phyloP scores from a whole-genome alignment of 2,329 filamentous ascomycete genomes.

The Atkinsonella texensis region DNA sequence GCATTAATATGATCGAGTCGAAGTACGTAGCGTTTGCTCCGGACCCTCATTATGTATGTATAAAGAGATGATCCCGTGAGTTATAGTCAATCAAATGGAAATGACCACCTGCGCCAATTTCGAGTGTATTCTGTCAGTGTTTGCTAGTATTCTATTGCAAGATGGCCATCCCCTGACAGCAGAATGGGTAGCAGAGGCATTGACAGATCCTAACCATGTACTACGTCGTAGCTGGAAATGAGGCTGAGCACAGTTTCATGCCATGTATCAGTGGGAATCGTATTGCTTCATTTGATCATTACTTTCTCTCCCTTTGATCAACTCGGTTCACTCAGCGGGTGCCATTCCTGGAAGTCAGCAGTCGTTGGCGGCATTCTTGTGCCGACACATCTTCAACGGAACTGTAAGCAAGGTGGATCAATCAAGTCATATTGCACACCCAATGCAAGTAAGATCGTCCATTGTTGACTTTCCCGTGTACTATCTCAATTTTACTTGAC shows the following conservation, averaged over 20 bases:
- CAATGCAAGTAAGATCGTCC: not conserved
- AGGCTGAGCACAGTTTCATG: not conserved
- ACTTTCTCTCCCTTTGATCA: not conserved
- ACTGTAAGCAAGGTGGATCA: not conserved
- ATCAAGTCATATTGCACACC: not conserved
- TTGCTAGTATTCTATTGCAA: no score
- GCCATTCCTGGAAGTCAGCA: not conserved
- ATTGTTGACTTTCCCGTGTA: constrained; percentile 13
- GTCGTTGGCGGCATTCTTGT: constrained; percentile 1
- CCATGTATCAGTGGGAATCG: not conserved
- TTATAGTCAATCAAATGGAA: no score
- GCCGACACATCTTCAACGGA: constrained; percentile 2
- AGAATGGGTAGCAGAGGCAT: no score
- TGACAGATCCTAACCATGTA: no score
- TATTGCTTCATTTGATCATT: not conserved
- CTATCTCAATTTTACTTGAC: constrained; percentile 9
- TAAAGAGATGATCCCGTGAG: no score
- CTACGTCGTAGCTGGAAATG: no score
- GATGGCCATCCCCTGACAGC: no score
- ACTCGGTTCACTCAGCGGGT: not conserved
- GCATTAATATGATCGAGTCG: no score
- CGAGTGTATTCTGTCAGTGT: no score
- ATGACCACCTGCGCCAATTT: no score
- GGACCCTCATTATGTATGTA: no score
- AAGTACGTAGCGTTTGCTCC: no score